These are phyloP conservation scores for Eucalyptus marginata DNA, from an alignment of 345 rosid genomes.

Conservation along the genomic window DNA sequence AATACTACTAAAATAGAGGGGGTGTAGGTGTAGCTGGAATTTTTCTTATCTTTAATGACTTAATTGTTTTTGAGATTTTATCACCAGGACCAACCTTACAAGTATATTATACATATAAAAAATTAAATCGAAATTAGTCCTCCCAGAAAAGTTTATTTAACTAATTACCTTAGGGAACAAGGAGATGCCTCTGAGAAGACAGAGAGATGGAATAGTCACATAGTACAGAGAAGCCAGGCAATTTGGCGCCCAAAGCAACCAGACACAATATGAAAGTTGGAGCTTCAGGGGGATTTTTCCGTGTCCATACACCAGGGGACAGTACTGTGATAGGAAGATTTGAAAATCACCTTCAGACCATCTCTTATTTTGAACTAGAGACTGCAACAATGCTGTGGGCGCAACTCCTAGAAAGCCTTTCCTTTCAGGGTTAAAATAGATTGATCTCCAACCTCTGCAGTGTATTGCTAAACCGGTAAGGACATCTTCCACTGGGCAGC, in stretches of 20 bases:
- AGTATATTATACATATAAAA: not conserved
- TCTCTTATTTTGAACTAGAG: constrained; percentile 23
- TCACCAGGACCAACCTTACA: not conserved
- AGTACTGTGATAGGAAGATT: constrained; percentile 14
- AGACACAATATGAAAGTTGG: constrained; percentile 4
- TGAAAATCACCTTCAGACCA: constrained; percentile 34
- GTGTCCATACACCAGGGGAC: constrained; percentile 12
- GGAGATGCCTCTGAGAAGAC: constrained; percentile 16
- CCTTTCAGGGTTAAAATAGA: constrained; percentile 11
- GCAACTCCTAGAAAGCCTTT: constrained; percentile 26
- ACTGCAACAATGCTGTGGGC: constrained; percentile 10
- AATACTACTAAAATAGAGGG: not conserved
- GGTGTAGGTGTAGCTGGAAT: not conserved
- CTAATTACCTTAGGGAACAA: constrained; percentile 19
- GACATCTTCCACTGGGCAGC: constrained; percentile 27
- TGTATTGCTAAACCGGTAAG: constrained; percentile 23
- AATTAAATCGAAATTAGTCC: not conserved
- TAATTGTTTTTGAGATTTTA: not conserved
- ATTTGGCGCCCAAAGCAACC: constrained; percentile 13
- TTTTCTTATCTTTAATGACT: not conserved
- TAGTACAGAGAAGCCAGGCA: constrained; percentile 17
- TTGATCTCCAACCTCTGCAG: constrained; percentile 34
- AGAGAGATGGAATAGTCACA: constrained; percentile 26
- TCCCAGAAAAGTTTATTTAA: not conserved
- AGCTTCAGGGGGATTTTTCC: constrained; percentile 14